phyloP scores from a whole-genome alignment of 2,329 filamentous ascomycete species.

The Cladosporium austrohemisphaericum region DNA sequence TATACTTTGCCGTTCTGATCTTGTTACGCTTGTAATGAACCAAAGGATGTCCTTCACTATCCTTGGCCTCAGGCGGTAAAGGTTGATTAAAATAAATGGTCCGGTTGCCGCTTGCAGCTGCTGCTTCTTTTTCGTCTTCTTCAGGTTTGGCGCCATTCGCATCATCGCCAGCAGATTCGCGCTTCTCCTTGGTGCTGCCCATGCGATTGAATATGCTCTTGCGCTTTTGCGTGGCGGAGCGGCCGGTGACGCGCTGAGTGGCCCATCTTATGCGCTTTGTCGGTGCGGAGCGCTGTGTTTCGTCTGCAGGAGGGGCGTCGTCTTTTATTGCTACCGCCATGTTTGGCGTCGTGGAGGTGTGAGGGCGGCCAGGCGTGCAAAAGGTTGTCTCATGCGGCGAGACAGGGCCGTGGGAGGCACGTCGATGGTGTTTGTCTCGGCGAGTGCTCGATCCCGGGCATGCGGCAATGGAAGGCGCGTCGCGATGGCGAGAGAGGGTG shows the following conservation, averaged over 20 bases:
- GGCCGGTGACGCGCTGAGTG: slow-evolving; percentile 78
- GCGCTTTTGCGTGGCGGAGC: slow-evolving; percentile 74
- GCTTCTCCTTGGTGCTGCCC: slow-evolving; percentile 34
- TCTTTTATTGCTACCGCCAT: slow-evolving; percentile 7
- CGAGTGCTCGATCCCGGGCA: slow-evolving; percentile 6
- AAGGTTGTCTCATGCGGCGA: slow-evolving; percentile 19
- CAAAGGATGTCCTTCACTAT: slow-evolving; percentile 73
- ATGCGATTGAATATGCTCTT: slow-evolving; percentile 67
- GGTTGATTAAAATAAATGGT: slow-evolving; percentile 82
- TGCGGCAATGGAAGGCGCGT: slow-evolving; percentile 9
- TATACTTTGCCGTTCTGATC: slow-evolving; percentile 97
- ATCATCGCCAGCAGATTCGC: slow-evolving; percentile 32
- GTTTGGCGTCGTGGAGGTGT: background rate
- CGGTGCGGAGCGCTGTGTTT: slow-evolving; percentile 27
- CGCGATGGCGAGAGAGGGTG: background rate
- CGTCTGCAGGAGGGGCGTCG: background rate
- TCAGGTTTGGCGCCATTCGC: slow-evolving; percentile 30
- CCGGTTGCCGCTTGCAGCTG: slow-evolving; percentile 44
- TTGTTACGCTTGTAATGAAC: slow-evolving; percentile 82
- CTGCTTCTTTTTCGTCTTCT: slow-evolving; percentile 36
- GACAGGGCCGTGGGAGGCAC: slow-evolving; percentile 15
- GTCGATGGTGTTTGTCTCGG: background rate
- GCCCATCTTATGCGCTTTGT: slow-evolving; percentile 86
- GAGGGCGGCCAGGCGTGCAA: slow-evolving; percentile 1
- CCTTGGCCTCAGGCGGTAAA: slow-evolving; percentile 68